Evolutionary conservation across 352 stramenopile genomes (phyloP), one percentile per base, ranked within the genome.

Genomic region (Globisporangium spinosum): DNA sequence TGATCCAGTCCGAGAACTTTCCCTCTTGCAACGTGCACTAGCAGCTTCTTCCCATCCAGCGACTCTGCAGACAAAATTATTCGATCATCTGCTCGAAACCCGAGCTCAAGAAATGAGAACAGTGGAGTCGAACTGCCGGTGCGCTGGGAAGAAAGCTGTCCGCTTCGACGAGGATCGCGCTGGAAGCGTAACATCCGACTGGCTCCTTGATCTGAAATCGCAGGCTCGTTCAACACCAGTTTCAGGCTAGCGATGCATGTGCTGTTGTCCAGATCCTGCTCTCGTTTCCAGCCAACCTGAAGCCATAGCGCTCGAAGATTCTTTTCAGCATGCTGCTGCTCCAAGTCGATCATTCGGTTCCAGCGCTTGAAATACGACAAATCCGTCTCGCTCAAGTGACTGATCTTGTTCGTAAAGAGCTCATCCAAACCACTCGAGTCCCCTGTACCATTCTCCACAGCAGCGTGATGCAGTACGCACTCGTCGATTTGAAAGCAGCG

Each of bases 391-490:
- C 38, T 61, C 27, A 95, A 75, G 69, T 95, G 87, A 0, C 74
- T 73, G 1, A 83, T 82, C 56, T 83, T 86, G 20, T 69, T 38
- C 10, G 79, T 72, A 64, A 95, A 95, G 3, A 91, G 15, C 13
- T 93, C 85, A 29, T 83, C 82, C 17, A 94, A 75, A 6, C 74
- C 87, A 67, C 85, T 93, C 3, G 84, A 91, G 62, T 83, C 73
- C 1, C 68, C 62, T 49, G 72, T 89, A 32, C 90, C 89, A 58
- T 89, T 88, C 58, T 97, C 89, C 0, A 87, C 77, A 3, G 87
- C 84, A 17, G 78, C 77, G 64, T 97, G 91, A 63, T 95, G 83
- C 25, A 97, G 67, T n/a, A 97, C 74, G 58, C 91, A 97, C 62
- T 96, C 89, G 53, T 93, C 70, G 17, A 83, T 22, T 55, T 95